Conservation (phyloP, 495 filamentous ascomycete species). For the Oidiodendron maius region DNA sequence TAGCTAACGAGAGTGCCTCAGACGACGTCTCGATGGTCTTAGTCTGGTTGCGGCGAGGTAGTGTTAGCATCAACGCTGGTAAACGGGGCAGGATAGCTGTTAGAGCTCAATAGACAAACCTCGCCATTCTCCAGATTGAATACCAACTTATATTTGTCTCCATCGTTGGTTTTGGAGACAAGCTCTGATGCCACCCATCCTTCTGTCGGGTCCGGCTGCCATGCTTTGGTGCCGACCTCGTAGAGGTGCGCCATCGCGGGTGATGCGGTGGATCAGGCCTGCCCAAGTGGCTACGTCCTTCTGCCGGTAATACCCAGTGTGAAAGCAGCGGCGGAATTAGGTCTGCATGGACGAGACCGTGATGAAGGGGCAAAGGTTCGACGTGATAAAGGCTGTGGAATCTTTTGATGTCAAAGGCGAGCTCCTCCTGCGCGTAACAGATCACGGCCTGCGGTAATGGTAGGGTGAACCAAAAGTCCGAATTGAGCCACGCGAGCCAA, state of each 20-base stretch:
- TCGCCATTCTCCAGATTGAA: conserved; percentile 90
- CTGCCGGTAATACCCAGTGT: conserved; percentile 7
- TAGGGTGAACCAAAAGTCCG: too few species aligned
- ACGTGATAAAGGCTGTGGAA: too few species aligned
- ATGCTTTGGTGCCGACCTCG: conserved; percentile 94
- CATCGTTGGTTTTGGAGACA: conserved; percentile 75
- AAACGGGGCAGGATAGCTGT: conserved; percentile 6
- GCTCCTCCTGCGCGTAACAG: too few species aligned
- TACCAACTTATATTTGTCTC: conserved; percentile 77
- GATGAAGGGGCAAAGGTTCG: conserved; percentile 1
- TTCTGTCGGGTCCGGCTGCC: conserved; percentile 93
- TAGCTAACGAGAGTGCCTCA: conserved; percentile 62
- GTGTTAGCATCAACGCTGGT: conserved; percentile 7
- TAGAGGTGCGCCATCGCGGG: conserved; percentile 84
- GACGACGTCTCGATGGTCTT: conserved; percentile 77
- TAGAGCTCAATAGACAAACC: conserved; percentile 40
- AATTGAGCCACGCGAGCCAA: too few species aligned
- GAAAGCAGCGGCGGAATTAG: conserved; percentile 7
- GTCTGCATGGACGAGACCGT: conserved; percentile 18
- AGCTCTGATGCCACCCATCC: conserved; percentile 98
- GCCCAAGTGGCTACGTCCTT: conserved; percentile 15
- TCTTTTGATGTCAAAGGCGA: too few species aligned
- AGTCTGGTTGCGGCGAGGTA: conserved; percentile 40
- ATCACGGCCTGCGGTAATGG: too few species aligned
- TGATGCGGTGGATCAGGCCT: conserved; percentile 18